These are phyloP conservation scores for Nemophila menziesii DNA, from an alignment of 257 asterid genomes.

Conservation along the genomic window DNA sequence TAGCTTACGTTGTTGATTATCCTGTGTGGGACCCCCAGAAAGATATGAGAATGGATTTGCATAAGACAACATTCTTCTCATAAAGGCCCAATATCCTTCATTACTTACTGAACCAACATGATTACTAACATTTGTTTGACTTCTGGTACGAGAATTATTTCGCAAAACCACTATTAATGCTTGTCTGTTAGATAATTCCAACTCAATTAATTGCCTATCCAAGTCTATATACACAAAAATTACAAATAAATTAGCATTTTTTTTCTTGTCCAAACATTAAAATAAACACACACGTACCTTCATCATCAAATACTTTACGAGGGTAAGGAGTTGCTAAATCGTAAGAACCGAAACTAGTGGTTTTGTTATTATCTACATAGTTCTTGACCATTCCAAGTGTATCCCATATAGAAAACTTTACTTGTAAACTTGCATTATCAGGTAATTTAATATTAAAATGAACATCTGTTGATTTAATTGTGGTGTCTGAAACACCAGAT, in stretches of 20 bases:
- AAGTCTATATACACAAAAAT: conserved; percentile 38
- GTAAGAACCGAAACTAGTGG: conserved; percentile 47
- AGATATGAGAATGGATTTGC: conserved; percentile 71
- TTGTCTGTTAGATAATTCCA: conserved; percentile 69
- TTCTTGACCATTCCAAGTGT: conserved; percentile 63
- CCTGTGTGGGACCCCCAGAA: conserved; percentile 35
- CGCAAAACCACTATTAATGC: conserved; percentile 57
- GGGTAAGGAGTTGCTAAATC: conserved; percentile 89
- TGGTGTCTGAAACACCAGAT: conserved; percentile 25
- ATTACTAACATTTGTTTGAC: conserved; percentile 25
- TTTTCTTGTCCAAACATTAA: not conserved
- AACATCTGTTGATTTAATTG: conserved; percentile 44
- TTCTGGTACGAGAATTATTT: conserved; percentile 19
- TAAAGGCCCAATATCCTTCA: conserved; percentile 67
- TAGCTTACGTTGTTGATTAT: conserved; percentile 14
- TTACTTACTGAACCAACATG: conserved; percentile 29
- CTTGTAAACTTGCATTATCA: conserved; percentile 63
- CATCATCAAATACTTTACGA: conserved; percentile 66
- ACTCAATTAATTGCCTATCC: conserved; percentile 44
- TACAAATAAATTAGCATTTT: not conserved
- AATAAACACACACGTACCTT: conserved; percentile 37
- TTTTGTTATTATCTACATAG: conserved; percentile 39
- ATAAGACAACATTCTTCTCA: conserved; percentile 53
- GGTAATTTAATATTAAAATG: conserved; percentile 63
- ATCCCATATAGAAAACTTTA: conserved; percentile 40